A percentile compares a stretch with the other conserved stretches of the same genome.
phyloP scores from a whole-genome alignment of 2,329 filamentous ascomycete genomes.

The Chalaropsis ovoidea region DNA sequence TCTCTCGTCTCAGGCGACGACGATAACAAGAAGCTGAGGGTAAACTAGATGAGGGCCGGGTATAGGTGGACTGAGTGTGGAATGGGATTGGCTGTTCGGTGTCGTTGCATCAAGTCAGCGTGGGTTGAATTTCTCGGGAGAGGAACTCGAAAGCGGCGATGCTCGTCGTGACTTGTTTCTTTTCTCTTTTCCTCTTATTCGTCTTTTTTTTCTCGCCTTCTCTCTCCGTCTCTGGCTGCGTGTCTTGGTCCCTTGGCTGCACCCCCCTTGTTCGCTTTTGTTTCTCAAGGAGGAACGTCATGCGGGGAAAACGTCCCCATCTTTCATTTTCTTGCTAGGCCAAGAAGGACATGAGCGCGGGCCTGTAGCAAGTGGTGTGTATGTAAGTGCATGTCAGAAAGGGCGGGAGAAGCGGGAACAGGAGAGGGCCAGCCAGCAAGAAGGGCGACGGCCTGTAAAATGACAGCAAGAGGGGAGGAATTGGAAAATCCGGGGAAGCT shows the following conservation, averaged over 20 bases:
- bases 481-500: not conserved
- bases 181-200: not conserved
- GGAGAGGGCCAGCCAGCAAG: not conserved
- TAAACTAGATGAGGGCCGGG: not conserved
- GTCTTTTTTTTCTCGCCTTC: not conserved
- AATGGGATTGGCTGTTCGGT: not conserved
- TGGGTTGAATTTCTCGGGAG: not conserved
- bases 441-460: not conserved
- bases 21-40: not conserved
- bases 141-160: not conserved
- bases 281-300: not conserved
- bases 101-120: not conserved
- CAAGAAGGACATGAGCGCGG: not conserved
- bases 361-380: not conserved
- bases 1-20: not conserved
- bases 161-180: not conserved
- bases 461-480: too few species aligned
- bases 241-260: not conserved
- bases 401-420: not conserved
- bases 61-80: not conserved
- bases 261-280: not conserved
- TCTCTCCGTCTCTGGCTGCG: not conserved
- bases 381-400: not conserved
- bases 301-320: conserved; percentile 7
- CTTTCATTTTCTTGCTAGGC: conserved; percentile 5